These are phyloP conservation scores for Pseudopithomyces chartarum DNA, from an alignment of 2,329 filamentous ascomycete species.

Conservation along the genomic window DNA sequence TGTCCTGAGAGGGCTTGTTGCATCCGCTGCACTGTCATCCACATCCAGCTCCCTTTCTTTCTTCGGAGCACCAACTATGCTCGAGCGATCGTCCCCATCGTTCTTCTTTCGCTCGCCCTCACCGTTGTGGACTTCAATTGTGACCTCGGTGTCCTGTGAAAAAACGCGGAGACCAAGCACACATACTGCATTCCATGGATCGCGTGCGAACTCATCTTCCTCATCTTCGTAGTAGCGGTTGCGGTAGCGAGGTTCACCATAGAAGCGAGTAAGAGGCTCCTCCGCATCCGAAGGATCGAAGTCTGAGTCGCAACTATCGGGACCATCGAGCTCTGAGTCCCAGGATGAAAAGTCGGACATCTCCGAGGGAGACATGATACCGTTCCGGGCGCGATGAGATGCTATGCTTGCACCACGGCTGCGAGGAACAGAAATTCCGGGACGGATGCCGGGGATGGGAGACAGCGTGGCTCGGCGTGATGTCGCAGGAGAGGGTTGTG, in stretches of 20 bases:
- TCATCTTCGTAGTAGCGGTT: conserved; percentile 36
- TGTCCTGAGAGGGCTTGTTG: conserved; percentile 42
- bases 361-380: conserved; percentile 34
- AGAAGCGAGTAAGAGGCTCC: conserved; percentile 18
- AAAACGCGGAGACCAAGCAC: conserved; percentile 65
- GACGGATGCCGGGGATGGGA: conserved; percentile 41
- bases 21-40: conserved; percentile 48
- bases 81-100: conserved; percentile 30
- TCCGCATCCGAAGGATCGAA: conserved; percentile 29
- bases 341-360: conserved; percentile 45
- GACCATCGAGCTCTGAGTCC: conserved; percentile 48
- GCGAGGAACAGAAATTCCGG: conserved; percentile 40
- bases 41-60: conserved; percentile 46
- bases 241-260: conserved; percentile 19
- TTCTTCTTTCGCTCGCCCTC: conserved; percentile 32
- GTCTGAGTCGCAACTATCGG: conserved; percentile 35
- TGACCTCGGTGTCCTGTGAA: conserved; percentile 56
- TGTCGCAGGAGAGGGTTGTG: conserved; percentile 29
- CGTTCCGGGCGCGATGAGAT: conserved; percentile 37
- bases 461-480: conserved; percentile 44
- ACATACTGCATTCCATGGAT: conserved; percentile 66
- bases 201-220: conserved; percentile 52
- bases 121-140: conserved; percentile 56
- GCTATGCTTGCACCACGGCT: conserved; percentile 33
- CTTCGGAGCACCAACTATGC: conserved; percentile 26